Evolutionary conservation across 1,284 basidiomycete genomes (phyloP), one percentile per base, ranked within the genome.

Genomic region (Malassezia caprae): DNA sequence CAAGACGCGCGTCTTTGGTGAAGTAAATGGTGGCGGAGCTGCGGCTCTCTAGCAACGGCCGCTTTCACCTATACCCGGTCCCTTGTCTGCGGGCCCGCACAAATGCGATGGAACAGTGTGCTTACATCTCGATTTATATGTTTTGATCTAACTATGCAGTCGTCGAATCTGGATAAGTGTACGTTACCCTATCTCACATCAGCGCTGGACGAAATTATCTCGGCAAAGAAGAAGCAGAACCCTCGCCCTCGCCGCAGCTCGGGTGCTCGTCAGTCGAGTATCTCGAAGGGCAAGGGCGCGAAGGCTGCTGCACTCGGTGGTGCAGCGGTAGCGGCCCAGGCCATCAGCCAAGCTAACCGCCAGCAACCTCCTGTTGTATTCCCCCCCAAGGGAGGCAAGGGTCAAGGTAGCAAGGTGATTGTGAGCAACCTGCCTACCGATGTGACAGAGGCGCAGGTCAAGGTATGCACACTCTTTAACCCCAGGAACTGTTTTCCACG

Each of bases 381-480:
- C 55, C 72, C 72, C 17, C 68, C 68, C 39, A 65, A 69, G 26
- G 58, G 57, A 51, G 51, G 51, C 8, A 48, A 53, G 28, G 56
- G 56, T 24, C 52, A 56, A 42, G 68, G 68, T 37, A 69, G 86
- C 78, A 96, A 96, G 80, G 93, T 96, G 68, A 90, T 96, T 68
- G 88, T 98, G 59, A 90, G 88, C 67, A 94, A 94, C 76, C 83
- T 98, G 53, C 93, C 93, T 27, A 74, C 77, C n/a, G 93, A 98
- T 75, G 93, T 98, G 47, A 91, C 88, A 65, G 93, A 98, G 76
- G 78, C 80, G 21, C 89, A 94, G 77, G 84, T 98, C 75, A 89
- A 86, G 94, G 68, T 64, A 80, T 44, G 61, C 60, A 35, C 23
- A 26, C 15, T 34, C 42, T 17, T 4, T 44, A 5, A 37, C 2